Evolutionary conservation across 2,329 filamentous ascomycete genomes (phyloP).

Genomic region (Scorias spongiosa): DNA sequence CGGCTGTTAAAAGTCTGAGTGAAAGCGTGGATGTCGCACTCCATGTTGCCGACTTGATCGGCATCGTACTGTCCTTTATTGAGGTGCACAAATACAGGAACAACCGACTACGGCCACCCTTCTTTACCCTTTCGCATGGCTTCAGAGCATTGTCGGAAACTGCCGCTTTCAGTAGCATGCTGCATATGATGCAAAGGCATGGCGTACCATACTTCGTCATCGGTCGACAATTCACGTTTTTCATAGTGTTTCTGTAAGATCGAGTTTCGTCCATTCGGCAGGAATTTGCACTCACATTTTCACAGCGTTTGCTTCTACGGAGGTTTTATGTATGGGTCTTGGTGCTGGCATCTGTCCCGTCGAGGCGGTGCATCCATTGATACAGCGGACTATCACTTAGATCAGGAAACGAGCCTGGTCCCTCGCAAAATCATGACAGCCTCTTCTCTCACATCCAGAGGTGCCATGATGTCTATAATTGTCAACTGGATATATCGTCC

Average conservation of each 20-base stretch:
- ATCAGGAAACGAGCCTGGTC: background rate
- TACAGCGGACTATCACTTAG: background rate
- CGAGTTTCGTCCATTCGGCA: no score
- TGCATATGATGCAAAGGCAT: no score
- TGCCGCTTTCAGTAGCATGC: no score
- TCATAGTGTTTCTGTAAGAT: no score
- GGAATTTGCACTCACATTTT: no score
- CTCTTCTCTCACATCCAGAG: background rate
- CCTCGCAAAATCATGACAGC: background rate
- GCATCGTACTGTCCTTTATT: background rate
- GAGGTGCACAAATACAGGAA: background rate
- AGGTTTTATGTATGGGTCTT: background rate
- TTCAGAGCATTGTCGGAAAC: background rate
- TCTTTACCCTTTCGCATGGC: background rate
- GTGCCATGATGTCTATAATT: background rate
- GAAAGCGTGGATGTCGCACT: no score
- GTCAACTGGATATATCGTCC: background rate
- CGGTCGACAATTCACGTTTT: no score
- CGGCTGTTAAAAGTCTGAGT: no score
- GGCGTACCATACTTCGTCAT: no score
- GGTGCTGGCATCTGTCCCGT: background rate
- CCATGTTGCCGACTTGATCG: background rate
- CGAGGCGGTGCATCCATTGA: no score
- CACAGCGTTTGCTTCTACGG: background rate
- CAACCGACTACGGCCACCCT: background rate